These are phyloP conservation scores for Pleomassaria siparia DNA, from an alignment of 2,329 filamentous ascomycete genomes.

Conservation along the genomic window DNA sequence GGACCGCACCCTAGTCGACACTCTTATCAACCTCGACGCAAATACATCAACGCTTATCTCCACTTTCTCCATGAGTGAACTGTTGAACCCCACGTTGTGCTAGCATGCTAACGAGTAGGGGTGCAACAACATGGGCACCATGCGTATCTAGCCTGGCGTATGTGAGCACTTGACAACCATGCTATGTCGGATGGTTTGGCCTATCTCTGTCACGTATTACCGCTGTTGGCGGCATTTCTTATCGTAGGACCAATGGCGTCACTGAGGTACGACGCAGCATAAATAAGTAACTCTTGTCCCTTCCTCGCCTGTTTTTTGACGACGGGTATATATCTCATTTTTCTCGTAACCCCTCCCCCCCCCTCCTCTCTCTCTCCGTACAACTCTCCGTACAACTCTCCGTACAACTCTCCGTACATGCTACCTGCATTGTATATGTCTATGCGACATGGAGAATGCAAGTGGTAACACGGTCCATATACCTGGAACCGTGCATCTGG, in stretches of 20 bases:
- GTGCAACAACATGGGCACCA: neutral
- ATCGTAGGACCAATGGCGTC: neutral
- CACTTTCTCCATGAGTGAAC: neutral
- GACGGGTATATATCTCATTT: no score
- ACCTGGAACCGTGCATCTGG: constrained; percentile 48
- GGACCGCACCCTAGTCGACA: no score
- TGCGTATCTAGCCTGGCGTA: neutral
- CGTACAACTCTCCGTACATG: no score
- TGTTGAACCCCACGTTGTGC: neutral
- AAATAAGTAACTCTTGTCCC: neutral
- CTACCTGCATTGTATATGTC: neutral
- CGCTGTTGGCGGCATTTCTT: neutral
- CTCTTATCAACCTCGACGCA: neutral
- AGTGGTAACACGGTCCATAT: constrained; percentile 6
- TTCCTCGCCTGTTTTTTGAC: neutral
- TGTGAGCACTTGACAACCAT: neutral
- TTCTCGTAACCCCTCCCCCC: no score
- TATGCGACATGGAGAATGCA: neutral
- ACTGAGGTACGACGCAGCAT: neutral
- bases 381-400: no score
- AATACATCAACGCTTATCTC: neutral
- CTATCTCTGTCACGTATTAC: neutral
- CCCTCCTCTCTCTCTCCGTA: no score
- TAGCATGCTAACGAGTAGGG: neutral
- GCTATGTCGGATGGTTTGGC: neutral